These are phyloP conservation scores for Starmerella lactis-condensi DNA, from an alignment of 805 yeast genomes.

Conservation along the genomic window DNA sequence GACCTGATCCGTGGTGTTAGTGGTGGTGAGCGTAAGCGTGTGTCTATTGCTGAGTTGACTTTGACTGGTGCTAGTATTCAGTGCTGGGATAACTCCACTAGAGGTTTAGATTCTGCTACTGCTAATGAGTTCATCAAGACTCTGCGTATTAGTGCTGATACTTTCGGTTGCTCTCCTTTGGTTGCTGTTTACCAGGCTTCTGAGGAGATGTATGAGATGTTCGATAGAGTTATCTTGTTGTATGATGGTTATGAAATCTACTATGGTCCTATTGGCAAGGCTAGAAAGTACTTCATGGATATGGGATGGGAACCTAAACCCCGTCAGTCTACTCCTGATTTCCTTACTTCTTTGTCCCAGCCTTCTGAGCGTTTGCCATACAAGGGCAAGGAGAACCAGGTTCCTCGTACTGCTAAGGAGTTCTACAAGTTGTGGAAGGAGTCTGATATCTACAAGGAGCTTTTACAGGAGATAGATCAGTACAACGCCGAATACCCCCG, in stretches of 20 bases:
- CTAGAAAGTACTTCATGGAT: slow-evolving; percentile 37
- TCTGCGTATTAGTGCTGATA: slow-evolving; percentile 40
- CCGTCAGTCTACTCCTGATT: slow-evolving; percentile 55
- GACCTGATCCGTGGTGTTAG: slow-evolving; percentile 55
- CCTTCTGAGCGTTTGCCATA: slow-evolving; percentile 38
- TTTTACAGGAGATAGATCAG: slow-evolving; percentile 30
- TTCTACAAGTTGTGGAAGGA: slow-evolving; percentile 41
- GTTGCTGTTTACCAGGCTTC: slow-evolving; percentile 58
- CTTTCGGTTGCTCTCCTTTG: slow-evolving; percentile 36
- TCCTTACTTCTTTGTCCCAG: slow-evolving; percentile 49
- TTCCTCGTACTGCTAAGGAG: slow-evolving; percentile 46
- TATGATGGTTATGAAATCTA: slow-evolving; percentile 45
- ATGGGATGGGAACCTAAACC: slow-evolving; percentile 51
- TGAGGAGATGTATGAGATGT: slow-evolving; percentile 43
- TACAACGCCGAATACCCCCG: slow-evolving; percentile 21
- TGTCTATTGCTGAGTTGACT: slow-evolving; percentile 61
- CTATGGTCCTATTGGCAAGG: slow-evolving; percentile 40
- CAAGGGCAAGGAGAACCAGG: slow-evolving; percentile 31
- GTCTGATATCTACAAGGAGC: slow-evolving; percentile 29
- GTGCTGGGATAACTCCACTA: slow-evolving; percentile 69
- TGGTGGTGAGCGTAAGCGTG: slow-evolving; percentile 77
- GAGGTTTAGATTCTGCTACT: slow-evolving; percentile 73
- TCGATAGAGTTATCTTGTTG: slow-evolving; percentile 43
- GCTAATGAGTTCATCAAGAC: slow-evolving; percentile 59
- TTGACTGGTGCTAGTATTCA: slow-evolving; percentile 44